Evolutionary conservation across 2,329 filamentous ascomycete genomes (phyloP), one percentile per base, ranked within the genome.

Genomic region (Thielaviopsis ethacetica): DNA sequence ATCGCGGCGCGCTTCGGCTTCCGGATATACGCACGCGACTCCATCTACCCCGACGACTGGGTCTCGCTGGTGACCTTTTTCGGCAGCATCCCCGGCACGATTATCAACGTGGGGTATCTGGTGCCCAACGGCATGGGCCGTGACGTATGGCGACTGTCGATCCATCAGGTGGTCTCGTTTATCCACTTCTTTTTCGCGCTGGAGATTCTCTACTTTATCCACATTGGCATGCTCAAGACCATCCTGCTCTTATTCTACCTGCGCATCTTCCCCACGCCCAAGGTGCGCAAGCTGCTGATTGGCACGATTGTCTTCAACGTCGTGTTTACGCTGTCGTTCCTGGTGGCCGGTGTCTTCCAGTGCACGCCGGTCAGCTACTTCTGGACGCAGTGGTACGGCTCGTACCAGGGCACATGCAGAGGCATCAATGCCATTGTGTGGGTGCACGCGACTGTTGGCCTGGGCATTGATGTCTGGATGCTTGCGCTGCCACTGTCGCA

Each of bases 191-290:
- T 78, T 22, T 78, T 73, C 62, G 64, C 71, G 61, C 68, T 71
- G 64, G 71, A 73, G 27, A 62, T 69, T 7, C 54, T 77, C 22
- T 79, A 81, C 65, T 77, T 79, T 63, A 56, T 67, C 2, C 67
- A 74, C 17, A 65, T 78, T 13, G 67, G 73, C 1, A 66, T 77
- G 26, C 69, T 77, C 17, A 79, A 81, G 63, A 65, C 78, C 3
- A 73, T 77, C 0, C 69, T 82, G 24, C 67, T 82, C 1, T 71
- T 76, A 63, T 80, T 82, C 66, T 81, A 80, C 63, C 67, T 78
- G 5, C 73, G 76, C 57, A 75, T 82, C 59, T 82, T 82, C 62
- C 76, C 76, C 0, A 64, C 67, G 0, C 61, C 57, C 0, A 59
- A 54, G 2, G 70, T 78, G 9, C 70, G 71, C 15, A 67, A 66